Conservation (phyloP, 2,329 filamentous ascomycete species). For the Thermoascus crustaceus region DNA sequence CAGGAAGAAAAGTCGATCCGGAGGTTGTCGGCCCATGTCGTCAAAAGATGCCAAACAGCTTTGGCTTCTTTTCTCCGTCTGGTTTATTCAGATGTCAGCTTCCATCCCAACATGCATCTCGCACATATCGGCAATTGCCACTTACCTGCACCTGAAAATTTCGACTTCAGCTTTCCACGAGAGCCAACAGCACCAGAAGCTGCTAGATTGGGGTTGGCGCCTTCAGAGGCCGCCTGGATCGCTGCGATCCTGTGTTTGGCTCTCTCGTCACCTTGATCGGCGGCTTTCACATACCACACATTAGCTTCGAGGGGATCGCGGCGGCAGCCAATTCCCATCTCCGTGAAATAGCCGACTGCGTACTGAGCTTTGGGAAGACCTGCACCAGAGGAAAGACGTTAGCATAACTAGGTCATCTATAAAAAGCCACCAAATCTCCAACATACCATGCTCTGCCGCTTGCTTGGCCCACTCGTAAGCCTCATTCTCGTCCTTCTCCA, state of each 20-base stretch:
- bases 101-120: too few species aligned
- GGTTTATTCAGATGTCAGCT: too few species aligned
- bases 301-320: slow-evolving; percentile 94
- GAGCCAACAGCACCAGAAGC: slow-evolving; percentile 13
- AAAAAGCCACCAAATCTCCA: background rate
- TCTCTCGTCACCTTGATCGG: slow-evolving; percentile 81
- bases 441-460: slow-evolving; percentile 76
- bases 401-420: background rate
- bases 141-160: too few species aligned
- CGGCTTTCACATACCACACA: slow-evolving; percentile 95
- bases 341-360: slow-evolving; percentile 91
- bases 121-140: too few species aligned
- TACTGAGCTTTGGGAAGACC: slow-evolving; percentile 68
- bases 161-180: slow-evolving; percentile 8
- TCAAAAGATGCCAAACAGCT: too few species aligned
- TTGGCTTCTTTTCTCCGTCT: too few species aligned
- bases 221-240: slow-evolving; percentile 72
- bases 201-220: slow-evolving; percentile 30
- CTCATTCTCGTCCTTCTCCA: slow-evolving; percentile 92
- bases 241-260: slow-evolving; percentile 79
- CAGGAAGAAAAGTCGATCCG: too few species aligned
- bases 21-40: too few species aligned
- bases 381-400: slow-evolving; percentile 19
- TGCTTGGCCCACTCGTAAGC: slow-evolving; percentile 92
- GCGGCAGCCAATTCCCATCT: slow-evolving; percentile 95